Evolutionary conservation across 441 rosid species (phyloP).

Genomic region (Rhodomyrtus psidioides): DNA sequence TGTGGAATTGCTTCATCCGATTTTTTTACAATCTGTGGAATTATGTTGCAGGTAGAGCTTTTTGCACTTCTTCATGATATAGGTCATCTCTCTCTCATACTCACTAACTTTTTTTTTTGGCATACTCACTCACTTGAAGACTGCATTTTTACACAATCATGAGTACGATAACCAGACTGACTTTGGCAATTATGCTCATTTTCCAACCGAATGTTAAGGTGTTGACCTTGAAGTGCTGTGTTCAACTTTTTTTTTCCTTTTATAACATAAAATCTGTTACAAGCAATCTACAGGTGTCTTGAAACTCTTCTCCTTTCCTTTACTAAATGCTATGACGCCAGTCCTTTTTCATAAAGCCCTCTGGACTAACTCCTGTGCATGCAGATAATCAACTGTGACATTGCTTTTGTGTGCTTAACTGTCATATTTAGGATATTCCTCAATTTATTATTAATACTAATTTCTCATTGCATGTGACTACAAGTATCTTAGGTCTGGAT

Average conservation of each 20-base stretch:
- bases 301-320: not conserved
- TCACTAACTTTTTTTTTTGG: too few species aligned
- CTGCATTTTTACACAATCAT: too few species aligned
- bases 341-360: not conserved
- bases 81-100: too few species aligned
- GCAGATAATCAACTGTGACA: not conserved
- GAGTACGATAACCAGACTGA: not conserved
- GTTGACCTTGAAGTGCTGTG: not conserved
- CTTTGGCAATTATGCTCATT: not conserved
- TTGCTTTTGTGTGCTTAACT: too few species aligned
- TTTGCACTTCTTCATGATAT: too few species aligned
- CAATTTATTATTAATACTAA: not conserved
- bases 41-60: too few species aligned
- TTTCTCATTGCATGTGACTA: slow-evolving; percentile 51
- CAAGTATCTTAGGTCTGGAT: slow-evolving; percentile 65
- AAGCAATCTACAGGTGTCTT: not conserved
- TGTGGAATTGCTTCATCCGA: too few species aligned
- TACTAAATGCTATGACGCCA: not conserved
- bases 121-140: too few species aligned
- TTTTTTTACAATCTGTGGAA: too few species aligned
- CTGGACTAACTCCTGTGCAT: not conserved
- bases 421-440: too few species aligned
- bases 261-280: not conserved
- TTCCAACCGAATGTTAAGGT: not conserved
- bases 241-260: too few species aligned